Evolutionary conservation across 495 filamentous ascomycete species (phyloP), one percentile per base, ranked within the genome.

Genomic region (Mytilinidion resinicola): DNA sequence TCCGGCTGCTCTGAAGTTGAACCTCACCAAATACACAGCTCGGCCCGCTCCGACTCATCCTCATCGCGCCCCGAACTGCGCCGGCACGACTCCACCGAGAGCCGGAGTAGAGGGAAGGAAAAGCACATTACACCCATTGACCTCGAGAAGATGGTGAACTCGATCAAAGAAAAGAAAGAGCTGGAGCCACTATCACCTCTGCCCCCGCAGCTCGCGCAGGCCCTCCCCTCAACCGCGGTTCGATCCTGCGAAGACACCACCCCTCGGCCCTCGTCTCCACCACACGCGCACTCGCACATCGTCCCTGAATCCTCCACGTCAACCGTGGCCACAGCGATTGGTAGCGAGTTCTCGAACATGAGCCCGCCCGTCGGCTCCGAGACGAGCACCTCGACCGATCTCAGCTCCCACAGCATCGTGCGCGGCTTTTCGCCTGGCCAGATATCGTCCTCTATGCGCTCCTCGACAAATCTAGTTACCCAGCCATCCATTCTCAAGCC

Each of bases 91-190:
- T 78, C 81, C 5, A 53, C 74, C 12, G 60, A 74, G 19, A 75
- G 70, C 52, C 77, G 84, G 43, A 87, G 84, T 63, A 80, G 85
- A 56, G 85, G 86, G 14, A 84, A 81, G 48, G 90, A 96, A 70
- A 88, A 90, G 63, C 93, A 96, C 72, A 95, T 96, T 55, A 93
- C 91, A 0, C 87, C 91, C 1, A 76, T 85, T 58, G 87, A 89
- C 59, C 73, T 96, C 15, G 88, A 95, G 75, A 90, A 91, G 67
- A 93, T 96, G 83, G 87, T 96, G 0, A 80, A 85, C 39, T 89
- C 89, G 55, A 93, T 96, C 67, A 85, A 92, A 67, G 83, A 91
- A 67, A 78, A 78, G 68, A 88, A 88, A 74, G 77, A 77, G 41
- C 77, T 93, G n/a, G 75, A 79, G 63, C 82, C 82, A 3, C 67